Percentiles rank a stretch among this genome's conserved stretches.
These are phyloP conservation scores for Euphorbia celastroides DNA, from an alignment of 441 rosid species.

Conservation along the genomic window DNA sequence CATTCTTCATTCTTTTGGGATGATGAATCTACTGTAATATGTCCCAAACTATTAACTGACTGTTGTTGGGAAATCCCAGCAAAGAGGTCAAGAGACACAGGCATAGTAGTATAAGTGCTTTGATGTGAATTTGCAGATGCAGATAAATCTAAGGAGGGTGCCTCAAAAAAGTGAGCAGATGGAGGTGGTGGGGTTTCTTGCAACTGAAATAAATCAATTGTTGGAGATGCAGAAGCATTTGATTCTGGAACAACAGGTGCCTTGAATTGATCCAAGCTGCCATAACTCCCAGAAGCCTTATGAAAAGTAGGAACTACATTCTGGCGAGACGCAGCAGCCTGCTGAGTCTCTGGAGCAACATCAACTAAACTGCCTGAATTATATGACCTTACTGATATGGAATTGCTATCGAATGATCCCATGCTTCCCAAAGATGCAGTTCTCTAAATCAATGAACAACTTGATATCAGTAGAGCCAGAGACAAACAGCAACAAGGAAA, in stretches of 20 bases:
- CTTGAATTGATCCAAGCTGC: slow-evolving; percentile 40
- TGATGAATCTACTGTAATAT: slow-evolving; percentile 29
- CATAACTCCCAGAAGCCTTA: slow-evolving; percentile 31
- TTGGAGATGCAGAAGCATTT: slow-evolving; percentile 35
- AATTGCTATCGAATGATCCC: slow-evolving; percentile 56
- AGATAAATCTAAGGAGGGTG: slow-evolving; percentile 24
- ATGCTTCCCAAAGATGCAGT: slow-evolving; percentile 60
- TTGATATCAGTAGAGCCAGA: slow-evolving; percentile 19
- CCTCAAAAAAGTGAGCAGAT: slow-evolving; percentile 35
- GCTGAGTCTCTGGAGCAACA: slow-evolving; percentile 38
- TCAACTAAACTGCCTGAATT: slow-evolving; percentile 47
- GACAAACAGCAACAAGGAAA: neutral
- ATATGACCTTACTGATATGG: slow-evolving; percentile 50
- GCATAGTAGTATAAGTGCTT: slow-evolving; percentile 33
- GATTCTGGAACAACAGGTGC: slow-evolving; percentile 31
- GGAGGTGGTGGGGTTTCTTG: slow-evolving; percentile 38
- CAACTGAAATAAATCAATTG: slow-evolving; percentile 60
- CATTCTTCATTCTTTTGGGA: slow-evolving; percentile 64
- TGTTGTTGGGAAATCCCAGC: slow-evolving; percentile 37
- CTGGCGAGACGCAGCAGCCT: slow-evolving; percentile 29
- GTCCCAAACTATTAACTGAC: slow-evolving; percentile 26
- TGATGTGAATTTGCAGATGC: slow-evolving; percentile 36
- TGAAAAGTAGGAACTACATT: slow-evolving; percentile 31
- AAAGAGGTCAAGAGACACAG: slow-evolving; percentile 48
- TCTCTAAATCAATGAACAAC: slow-evolving; percentile 47